These are phyloP conservation scores for Nicotiana tomentosiformis DNA, from an alignment of 257 asterid genomes.

Conservation along the genomic window DNA sequence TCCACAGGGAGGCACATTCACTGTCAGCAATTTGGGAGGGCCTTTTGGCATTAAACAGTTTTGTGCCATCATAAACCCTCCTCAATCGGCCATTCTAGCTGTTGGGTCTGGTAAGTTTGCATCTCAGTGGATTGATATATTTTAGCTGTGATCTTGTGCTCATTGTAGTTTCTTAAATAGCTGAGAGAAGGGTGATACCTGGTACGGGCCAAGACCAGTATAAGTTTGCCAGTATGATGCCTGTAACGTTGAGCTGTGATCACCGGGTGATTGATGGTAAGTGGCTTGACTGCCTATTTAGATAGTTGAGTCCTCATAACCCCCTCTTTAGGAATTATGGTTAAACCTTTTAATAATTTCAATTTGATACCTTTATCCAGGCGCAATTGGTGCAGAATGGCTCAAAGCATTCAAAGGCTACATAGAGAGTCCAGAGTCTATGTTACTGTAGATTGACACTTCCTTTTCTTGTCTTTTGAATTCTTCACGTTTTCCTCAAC, in stretches of 20 bases:
- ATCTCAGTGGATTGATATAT: background rate
- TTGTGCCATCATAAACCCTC: conserved; percentile 96
- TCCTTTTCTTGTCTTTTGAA: background rate
- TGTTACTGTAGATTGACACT: conserved; percentile 55
- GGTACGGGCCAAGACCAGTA: conserved; percentile 67
- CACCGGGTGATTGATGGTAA: conserved; percentile 96
- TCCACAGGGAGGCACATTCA: conserved; percentile 91
- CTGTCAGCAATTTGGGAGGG: conserved; percentile 89
- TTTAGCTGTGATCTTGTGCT: background rate
- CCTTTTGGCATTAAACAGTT: conserved; percentile 97
- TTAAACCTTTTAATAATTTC: background rate
- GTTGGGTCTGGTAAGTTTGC: conserved; percentile 74
- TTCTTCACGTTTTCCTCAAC: conserved; percentile 17
- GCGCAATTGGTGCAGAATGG: conserved; percentile 99
- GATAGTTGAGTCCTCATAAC: background rate
- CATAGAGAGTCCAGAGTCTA: conserved; percentile 88
- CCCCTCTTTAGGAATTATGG: background rate
- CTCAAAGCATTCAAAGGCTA: conserved; percentile 93
- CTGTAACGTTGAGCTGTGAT: conserved; percentile 92
- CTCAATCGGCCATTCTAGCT: conserved; percentile 92
- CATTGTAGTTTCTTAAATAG: conserved; percentile 34
- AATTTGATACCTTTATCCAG: conserved; percentile 22
- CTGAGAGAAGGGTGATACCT: conserved; percentile 85
- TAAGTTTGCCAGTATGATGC: conserved; percentile 53
- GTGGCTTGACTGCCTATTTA: conserved; percentile 6